Base-by-base conservation (phyloP, 2,329 filamentous ascomycete species). In the Monilinia fructicola region DNA sequence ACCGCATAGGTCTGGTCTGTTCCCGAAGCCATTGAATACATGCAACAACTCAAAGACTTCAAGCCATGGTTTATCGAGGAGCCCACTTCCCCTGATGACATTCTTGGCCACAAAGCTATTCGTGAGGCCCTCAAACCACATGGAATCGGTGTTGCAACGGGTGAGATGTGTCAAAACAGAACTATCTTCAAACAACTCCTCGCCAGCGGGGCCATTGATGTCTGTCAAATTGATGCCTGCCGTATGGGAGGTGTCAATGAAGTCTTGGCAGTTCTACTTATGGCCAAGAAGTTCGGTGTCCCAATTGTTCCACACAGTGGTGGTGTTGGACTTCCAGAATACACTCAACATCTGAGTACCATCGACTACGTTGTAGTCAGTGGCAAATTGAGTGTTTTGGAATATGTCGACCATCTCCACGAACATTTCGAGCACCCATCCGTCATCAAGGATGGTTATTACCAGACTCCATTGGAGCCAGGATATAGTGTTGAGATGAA, bases 401-500 rank as follows among this genome's bases (percentile, higher is more conserved):
- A 97, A 82, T 97, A 93, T 78, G 92, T 97, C 31, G 93, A 97
- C 77, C 92, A 96, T 79, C 80, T 97, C 75, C 93, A 97, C 78
- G 93, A 97, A 84, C 93, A 97, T 80, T 97, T 97, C 78, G 81
- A 92, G 75, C 85, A 96, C 78, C 93, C 93, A 0, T 85, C 87
- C 2, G 84, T 89, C 66, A 92, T 97, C 74, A 87, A 88, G 79
- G 88, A 93, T 71, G 93, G 93, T 4, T 95, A 92, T 79, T 96
- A 96, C 80, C 90, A 90, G 71, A 97, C 93, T 0, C 93, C 93
- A 0, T 88, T 81, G 70, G 88, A 92, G 76, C 84, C 93, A 0
- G 93, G 93, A 0, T 97, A 97, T 78, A 93, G 90, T 75, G 93
- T 97, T 2, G 92, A 97, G 85, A 96, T 97, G 92, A 94, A 91